Evolutionary conservation across 768 basidiomycete species (phyloP).

Genomic region (Cystoderma amianthinum): DNA sequence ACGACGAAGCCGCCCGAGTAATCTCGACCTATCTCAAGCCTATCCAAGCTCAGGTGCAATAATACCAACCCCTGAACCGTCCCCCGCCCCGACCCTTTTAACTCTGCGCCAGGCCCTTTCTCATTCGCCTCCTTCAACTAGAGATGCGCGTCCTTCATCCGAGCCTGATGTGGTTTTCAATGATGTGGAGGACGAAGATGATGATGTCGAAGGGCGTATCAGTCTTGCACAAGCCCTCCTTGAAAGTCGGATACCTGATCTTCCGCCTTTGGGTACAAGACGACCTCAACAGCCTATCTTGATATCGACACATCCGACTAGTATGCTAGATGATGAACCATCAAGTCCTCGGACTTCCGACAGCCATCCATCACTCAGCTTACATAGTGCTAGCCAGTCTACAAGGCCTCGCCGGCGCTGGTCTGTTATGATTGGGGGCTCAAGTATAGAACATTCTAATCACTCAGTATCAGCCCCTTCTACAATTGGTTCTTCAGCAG

Average conservation of each 20-base stretch:
- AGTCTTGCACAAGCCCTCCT: constrained; percentile 67
- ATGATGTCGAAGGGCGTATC: constrained; percentile 56
- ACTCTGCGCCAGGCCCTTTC: constrained; percentile 61
- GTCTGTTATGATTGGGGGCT: constrained; percentile 67
- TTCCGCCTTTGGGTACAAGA: constrained; percentile 64
- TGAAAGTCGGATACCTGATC: constrained; percentile 71
- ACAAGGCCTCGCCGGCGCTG: constrained; percentile 55
- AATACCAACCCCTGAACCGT: constrained; percentile 40
- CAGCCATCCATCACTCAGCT: constrained; percentile 20
- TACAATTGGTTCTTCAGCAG: constrained; percentile 17
- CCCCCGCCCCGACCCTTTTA: constrained; percentile 55
- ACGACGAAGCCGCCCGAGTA: constrained; percentile 56
- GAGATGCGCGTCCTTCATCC: constrained; percentile 11
- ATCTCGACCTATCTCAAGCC: constrained; percentile 53
- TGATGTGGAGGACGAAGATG: constrained; percentile 54
- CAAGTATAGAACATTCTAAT: no score
- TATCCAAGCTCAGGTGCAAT: constrained; percentile 16
- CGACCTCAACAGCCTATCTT: constrained; percentile 66
- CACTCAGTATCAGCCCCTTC: constrained; percentile 11
- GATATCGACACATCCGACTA: constrained; percentile 34
- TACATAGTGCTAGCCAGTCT: constrained; percentile 16
- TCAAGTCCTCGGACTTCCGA: constrained; percentile 43
- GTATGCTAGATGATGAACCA: constrained; percentile 35
- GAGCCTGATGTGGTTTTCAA: constrained; percentile 32
- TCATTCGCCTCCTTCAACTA: constrained; percentile 30